Percentiles rank a stretch among this genome's conserved stretches.
Conservation (phyloP, 345 rosid genomes). For the Turnera subulata region DNA sequence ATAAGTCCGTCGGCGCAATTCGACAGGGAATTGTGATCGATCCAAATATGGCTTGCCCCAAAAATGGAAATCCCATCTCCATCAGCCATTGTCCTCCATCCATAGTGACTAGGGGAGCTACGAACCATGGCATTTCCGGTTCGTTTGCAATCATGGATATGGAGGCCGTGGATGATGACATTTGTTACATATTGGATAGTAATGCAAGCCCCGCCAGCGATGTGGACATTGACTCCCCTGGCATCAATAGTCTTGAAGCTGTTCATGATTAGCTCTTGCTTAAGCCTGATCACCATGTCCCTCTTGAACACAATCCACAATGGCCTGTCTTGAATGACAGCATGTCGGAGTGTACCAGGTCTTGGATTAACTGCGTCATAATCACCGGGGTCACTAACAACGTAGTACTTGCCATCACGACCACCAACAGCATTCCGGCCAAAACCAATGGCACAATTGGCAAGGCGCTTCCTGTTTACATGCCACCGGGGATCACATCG, state of each 20-base stretch:
- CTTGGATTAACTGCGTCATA: slow-evolving; percentile 21
- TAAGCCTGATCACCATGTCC: slow-evolving; percentile 29
- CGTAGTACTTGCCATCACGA: slow-evolving; percentile 27
- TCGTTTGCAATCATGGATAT: slow-evolving; percentile 26
- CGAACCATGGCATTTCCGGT: slow-evolving; percentile 36
- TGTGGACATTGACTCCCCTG: slow-evolving; percentile 44
- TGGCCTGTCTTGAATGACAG: slow-evolving; percentile 27
- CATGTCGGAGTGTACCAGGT: slow-evolving; percentile 27
- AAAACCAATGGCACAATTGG: slow-evolving; percentile 25
- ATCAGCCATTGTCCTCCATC: slow-evolving; percentile 36
- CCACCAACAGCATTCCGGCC: slow-evolving; percentile 29
- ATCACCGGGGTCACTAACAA: slow-evolving; percentile 15
- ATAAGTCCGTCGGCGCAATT: slow-evolving; percentile 31
- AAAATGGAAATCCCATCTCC: slow-evolving; percentile 32
- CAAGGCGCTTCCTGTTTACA: slow-evolving; percentile 17
- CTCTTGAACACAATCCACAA: slow-evolving; percentile 30
- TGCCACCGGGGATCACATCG: slow-evolving; percentile 26
- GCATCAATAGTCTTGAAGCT: slow-evolving; percentile 30
- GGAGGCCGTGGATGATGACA: slow-evolving; percentile 29
- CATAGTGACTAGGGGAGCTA: slow-evolving; percentile 28
- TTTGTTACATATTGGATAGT: slow-evolving; percentile 27
- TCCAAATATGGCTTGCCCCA: slow-evolving; percentile 59
- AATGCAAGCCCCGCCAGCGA: slow-evolving; percentile 41
- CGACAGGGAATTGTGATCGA: slow-evolving; percentile 84
- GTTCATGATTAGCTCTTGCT: slow-evolving; percentile 29